Conservation (phyloP, 2,329 filamentous ascomycete genomes). For the Neonectria coccinea region DNA sequence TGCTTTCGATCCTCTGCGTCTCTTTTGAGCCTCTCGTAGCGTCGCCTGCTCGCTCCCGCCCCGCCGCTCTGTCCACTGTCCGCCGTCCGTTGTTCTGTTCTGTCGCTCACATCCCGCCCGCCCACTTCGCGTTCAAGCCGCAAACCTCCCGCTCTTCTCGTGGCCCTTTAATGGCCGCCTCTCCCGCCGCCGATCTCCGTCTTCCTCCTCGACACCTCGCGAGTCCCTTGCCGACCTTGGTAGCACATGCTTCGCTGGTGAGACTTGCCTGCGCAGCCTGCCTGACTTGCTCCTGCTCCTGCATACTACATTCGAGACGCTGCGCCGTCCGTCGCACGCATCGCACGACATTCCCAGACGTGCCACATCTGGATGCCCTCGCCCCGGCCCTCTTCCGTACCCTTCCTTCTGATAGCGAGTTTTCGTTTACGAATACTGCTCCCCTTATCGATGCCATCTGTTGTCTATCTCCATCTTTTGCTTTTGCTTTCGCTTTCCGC, state of each 20-base stretch:
- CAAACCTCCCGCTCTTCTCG: conserved; percentile 25
- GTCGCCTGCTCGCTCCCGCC: conserved; percentile 29
- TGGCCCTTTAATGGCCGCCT: conserved; percentile 40
- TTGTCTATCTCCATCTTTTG: conserved; percentile 22
- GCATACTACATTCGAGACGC: conserved; percentile 37
- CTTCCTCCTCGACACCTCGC: conserved; percentile 24
- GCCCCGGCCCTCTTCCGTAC: conserved; percentile 17
- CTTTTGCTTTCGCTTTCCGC: conserved; percentile 32
- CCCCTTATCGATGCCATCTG: conserved; percentile 27
- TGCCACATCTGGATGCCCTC: conserved; percentile 27
- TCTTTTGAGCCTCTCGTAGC: conserved; percentile 20
- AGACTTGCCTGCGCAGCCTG: conserved; percentile 43
- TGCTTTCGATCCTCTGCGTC: conserved; percentile 7
- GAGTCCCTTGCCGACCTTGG: conserved; percentile 37
- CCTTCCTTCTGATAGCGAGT: conserved; percentile 19
- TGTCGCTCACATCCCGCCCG: conserved; percentile 16
- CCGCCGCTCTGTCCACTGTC: conserved; percentile 39
- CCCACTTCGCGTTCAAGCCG: conserved; percentile 30
- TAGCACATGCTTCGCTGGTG: conserved; percentile 48
- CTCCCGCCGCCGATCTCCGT: conserved; percentile 5
- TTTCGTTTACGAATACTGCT: conserved; percentile 8
- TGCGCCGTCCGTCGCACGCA: conserved; percentile 38
- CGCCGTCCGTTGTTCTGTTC: neutral
- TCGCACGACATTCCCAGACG: conserved; percentile 30
- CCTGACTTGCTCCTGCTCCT: conserved; percentile 38